These are phyloP conservation scores for Pichia sp. DNA, from an alignment of 1,139 yeast species.

Conservation along the genomic window DNA sequence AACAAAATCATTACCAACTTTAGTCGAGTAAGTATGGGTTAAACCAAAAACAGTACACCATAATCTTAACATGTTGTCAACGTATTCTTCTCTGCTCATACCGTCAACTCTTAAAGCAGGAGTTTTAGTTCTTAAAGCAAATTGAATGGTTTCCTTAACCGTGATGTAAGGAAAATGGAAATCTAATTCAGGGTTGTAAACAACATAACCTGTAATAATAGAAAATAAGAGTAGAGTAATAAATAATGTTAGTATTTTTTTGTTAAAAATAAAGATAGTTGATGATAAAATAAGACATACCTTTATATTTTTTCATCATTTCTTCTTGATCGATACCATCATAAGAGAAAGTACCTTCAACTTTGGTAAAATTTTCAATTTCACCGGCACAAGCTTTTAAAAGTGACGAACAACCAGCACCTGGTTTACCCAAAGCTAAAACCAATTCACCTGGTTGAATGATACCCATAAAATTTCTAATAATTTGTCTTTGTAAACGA, in stretches of 20 bases:
- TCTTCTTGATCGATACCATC: conserved; percentile 46
- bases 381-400: conserved; percentile 33
- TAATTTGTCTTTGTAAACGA: conserved; percentile 9
- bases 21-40: conserved; percentile 49
- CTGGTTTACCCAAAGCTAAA: conserved; percentile 47
- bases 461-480: conserved; percentile 8
- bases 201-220: conserved; percentile 36
- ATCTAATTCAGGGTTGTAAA: conserved; percentile 58
- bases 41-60: conserved; percentile 56
- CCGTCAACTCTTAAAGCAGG: conserved; percentile 48
- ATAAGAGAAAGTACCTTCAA: conserved; percentile 34
- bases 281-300: conserved; percentile 40
- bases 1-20: conserved; percentile 53
- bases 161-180: conserved; percentile 59
- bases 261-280: conserved; percentile 16
- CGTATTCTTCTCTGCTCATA: conserved; percentile 42
- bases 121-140: conserved; percentile 56
- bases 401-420: conserved; percentile 47
- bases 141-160: conserved; percentile 54
- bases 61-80: conserved; percentile 42
- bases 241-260: conserved; percentile 4
- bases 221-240: neutral
- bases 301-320: conserved; percentile 40
- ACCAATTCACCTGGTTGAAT: conserved; percentile 31
- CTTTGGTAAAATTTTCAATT: conserved; percentile 22